Conservation (phyloP, 163 green algal species). For the Scenedesmus sp. region DNA sequence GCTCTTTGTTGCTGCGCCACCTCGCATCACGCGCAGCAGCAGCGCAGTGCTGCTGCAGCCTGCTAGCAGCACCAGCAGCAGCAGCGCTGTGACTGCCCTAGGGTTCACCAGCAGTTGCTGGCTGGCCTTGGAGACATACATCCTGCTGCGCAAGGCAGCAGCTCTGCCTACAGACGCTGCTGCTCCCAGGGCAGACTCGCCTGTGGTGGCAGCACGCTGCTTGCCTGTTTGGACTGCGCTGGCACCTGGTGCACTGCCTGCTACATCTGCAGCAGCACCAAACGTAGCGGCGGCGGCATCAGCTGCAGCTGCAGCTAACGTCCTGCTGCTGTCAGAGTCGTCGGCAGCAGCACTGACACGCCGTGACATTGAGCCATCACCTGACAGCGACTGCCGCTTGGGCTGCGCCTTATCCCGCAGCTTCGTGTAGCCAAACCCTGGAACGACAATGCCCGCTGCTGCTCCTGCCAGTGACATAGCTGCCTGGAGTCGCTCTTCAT, state of each 20-base stretch:
- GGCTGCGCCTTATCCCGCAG: not conserved
- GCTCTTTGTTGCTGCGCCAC: not conserved
- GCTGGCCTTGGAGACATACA: not conserved
- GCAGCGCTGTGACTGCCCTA: not conserved
- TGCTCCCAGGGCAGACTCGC: too few species aligned
- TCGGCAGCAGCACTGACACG: not conserved
- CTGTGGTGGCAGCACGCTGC: not conserved
- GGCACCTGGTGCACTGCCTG: not conserved
- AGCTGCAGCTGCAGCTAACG: not conserved
- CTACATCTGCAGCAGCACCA: not conserved
- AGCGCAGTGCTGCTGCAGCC: not conserved
- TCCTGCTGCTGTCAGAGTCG: not conserved
- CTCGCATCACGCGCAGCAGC: not conserved
- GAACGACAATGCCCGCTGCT: not conserved
- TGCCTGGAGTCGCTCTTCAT: not conserved
- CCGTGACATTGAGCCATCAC: not conserved
- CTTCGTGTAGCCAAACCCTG: not conserved
- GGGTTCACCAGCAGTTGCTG: conserved; percentile 14
- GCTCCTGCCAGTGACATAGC: not conserved
- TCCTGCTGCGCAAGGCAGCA: not conserved
- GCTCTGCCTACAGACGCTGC: too few species aligned
- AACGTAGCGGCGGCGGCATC: not conserved
- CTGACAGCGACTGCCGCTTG: not conserved
- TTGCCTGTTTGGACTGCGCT: too few species aligned
- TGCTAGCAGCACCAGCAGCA: conserved; percentile 19